Conservation (phyloP, 148 eudicot species). For the Camellia japonica region DNA sequence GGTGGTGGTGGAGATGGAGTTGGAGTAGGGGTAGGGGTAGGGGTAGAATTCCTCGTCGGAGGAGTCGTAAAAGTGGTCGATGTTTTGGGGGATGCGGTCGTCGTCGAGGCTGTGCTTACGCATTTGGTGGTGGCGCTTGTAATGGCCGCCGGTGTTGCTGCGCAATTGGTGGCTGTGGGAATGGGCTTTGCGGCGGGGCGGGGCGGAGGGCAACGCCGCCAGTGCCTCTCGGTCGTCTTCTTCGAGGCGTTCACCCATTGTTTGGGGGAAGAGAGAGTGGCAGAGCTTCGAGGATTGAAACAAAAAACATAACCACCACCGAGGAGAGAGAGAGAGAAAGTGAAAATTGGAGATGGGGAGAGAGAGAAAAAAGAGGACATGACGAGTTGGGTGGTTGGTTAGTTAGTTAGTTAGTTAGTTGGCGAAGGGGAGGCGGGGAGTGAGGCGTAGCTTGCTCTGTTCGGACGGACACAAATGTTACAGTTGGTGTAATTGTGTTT, state of each 20-base stretch:
- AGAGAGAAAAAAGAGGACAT: constrained; percentile 8
- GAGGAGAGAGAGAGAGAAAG: constrained; percentile 38
- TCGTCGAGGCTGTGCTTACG: constrained; percentile 86
- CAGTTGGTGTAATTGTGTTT: no score
- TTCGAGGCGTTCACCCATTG: constrained; percentile 40
- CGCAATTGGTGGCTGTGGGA: constrained; percentile 63
- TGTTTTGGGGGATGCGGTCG: constrained; percentile 24
- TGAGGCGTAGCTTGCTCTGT: constrained; percentile 22
- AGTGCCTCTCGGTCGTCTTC: constrained; percentile 54
- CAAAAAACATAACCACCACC: not conserved
- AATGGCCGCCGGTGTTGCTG: constrained; percentile 36
- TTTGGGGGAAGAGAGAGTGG: not conserved
- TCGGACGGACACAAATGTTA: constrained; percentile 19
- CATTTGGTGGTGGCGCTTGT: constrained; percentile 33
- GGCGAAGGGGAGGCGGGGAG: constrained; percentile 7
- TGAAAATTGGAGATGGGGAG: constrained; percentile 21
- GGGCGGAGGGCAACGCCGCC: constrained; percentile 29
- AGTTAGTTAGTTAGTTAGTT: no score
- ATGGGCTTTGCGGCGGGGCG: constrained; percentile 38
- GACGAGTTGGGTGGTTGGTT: not conserved
- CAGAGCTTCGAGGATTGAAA: constrained; percentile 4
- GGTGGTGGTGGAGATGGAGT: constrained; percentile 16
- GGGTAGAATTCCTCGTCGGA: constrained; percentile 45
- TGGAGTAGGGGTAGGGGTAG: constrained; percentile 16
- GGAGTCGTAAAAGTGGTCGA: constrained; percentile 16